phyloP scores from a whole-genome alignment of 1,139 yeast species.

The Candida sp. region DNA sequence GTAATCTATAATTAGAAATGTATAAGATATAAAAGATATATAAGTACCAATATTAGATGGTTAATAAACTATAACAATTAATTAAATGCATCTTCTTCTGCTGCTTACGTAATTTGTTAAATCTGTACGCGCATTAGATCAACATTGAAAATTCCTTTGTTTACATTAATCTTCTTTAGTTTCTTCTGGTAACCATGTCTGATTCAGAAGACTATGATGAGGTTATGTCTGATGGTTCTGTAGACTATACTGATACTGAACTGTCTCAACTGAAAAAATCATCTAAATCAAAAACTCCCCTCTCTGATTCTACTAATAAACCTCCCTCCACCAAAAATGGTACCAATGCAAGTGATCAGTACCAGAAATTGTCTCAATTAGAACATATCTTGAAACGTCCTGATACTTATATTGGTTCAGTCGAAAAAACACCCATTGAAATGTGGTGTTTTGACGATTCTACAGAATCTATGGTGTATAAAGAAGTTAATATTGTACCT shows the following conservation, averaged over 20 bases:
- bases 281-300: constrained; percentile 12
- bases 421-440: constrained; percentile 72
- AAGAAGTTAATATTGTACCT: constrained; percentile 80
- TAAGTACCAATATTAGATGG: no score
- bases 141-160: background rate
- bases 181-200: constrained; percentile 14
- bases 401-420: constrained; percentile 96
- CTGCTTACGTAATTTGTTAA: no score
- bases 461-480: constrained; percentile 68
- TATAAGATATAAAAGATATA: no score
- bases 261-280: constrained; percentile 5
- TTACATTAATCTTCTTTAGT: no score
- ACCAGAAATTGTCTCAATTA: constrained; percentile 89
- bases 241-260: constrained; percentile 11
- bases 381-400: constrained; percentile 98
- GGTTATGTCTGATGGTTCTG: constrained; percentile 10
- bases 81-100: no score
- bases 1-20: no score
- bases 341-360: constrained; percentile 63
- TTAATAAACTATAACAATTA: no score
- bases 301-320: constrained; percentile 21
- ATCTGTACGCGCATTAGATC: background rate
- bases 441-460: constrained; percentile 85
- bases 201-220: constrained; percentile 16
- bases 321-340: constrained; percentile 4